Conservation (phyloP, 176 grass and related monocot genomes). For the Eleusine indica region DNA sequence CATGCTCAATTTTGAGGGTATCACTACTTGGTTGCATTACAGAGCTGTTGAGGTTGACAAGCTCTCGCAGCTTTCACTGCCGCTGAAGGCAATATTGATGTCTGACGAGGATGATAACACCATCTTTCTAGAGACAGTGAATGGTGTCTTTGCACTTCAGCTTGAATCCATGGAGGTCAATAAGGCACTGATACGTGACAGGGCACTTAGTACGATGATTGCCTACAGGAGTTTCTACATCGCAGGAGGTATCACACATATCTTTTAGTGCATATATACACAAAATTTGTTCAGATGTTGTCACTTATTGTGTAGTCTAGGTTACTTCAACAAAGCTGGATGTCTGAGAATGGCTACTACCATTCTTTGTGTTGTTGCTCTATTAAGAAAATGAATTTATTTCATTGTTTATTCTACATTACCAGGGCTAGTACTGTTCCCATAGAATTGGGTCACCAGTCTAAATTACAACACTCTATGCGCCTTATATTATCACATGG, state of each 20-base stretch:
- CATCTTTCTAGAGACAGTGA: neutral
- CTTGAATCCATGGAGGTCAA: neutral
- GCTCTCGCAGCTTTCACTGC: neutral
- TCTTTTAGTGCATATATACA: neutral
- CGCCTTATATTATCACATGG: neutral
- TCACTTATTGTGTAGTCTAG: neutral
- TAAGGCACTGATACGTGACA: neutral
- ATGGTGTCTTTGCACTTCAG: neutral
- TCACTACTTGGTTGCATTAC: neutral
- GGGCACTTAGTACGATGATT: neutral
- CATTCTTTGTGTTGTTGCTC: neutral
- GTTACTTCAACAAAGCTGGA: neutral
- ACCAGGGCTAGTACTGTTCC: neutral
- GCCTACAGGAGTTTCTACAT: conserved; percentile 15
- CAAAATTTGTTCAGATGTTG: neutral
- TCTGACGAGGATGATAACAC: conserved; percentile 3
- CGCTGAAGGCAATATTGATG: neutral
- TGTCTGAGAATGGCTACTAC: neutral
- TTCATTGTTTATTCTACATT: neutral
- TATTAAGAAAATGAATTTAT: neutral
- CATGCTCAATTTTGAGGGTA: neutral
- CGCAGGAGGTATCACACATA: neutral
- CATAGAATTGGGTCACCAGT: neutral
- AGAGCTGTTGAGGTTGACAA: neutral
- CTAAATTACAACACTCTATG: neutral